Base-by-base conservation (phyloP, 1,284 basidiomycete genomes). In the Leccinum glutinopallens region DNA sequence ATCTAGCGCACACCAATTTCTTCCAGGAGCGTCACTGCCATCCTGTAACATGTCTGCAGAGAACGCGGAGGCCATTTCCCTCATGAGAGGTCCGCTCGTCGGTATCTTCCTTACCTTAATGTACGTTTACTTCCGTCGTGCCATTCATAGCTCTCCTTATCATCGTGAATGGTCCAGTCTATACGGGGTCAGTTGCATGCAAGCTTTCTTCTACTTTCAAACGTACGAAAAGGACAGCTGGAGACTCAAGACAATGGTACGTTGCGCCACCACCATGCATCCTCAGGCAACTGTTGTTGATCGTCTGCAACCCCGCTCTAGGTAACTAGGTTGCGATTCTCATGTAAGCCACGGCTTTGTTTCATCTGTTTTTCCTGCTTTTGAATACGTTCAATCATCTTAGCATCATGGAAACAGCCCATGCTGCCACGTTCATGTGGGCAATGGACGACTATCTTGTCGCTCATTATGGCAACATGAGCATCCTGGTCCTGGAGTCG, bases 141-240 rank as follows among this genome's bases (percentile, higher is more conserved):
- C 9, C 8, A 1, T n/a, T 6, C 22, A 2, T 57, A 58, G 9
- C 41, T 22, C 35, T 35, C 35, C 13, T 60, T 43, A 8, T 43
- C 17, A 43, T 13, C 8, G 25, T 19, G 10, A 5, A 25, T 51
- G 19, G 9, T 1, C 10, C 51, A 74, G 73, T 15, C 58, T 74
- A 3, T 76, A 76, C 29, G 73, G 73, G 10, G 59, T 74, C 19
- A 76, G 75, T 3, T 74, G 72, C 61, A 66, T 67, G 54, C 73
- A 74, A 25, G 67, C 72, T 7, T 66, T 76, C 51, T 75, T 71
- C 32, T 74, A 74, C 63, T 75, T 69, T 29, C 67, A 64, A 25
- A 74, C 72, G 0, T 74, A 76, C 60, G 62, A 66, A 5, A 43
- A 57, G 2, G 73, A 43, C 4, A 43, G 33, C 4, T 33, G 58